Evolutionary conservation across 257 asterid species (phyloP), one percentile per base, ranked within the genome.

Genomic region (Scutellaria galericulata): DNA sequence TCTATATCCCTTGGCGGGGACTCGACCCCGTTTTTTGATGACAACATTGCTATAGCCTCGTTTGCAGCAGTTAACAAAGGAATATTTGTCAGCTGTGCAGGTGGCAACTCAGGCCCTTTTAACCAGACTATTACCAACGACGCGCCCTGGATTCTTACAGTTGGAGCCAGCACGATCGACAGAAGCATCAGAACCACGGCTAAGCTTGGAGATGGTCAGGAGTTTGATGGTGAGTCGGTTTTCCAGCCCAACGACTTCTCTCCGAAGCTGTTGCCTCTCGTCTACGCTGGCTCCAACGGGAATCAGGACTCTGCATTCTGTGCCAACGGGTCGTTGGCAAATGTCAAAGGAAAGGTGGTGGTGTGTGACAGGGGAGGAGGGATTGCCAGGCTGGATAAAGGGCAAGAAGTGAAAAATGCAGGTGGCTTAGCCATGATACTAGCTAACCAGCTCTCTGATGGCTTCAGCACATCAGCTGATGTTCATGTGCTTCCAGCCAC

Each of bases 401-500:
- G 86, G 10, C 50, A 0, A 24, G 74, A 18, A 45, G 79, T 82
- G 72, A 78, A 78, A 31, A 56, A 68, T 7, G 77, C 70, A 0
- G 83, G 83, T 5, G 86, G 77, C 11, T 65, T 64, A 1, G 86
- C 75, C 47, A 66, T 77, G 79, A 82, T 82, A 5, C 64, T 75
- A 2, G 70, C 54, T 6, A 82, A 78, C 61, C 8, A 2, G 3
- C 7, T 54, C 39, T 0, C 58, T 0, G 61, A 55, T 7, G 86
- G 62, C 40, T 71, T 47, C 20, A 78, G 55, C 68, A 71, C 78
- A 3, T 24, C 6, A 0, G 79, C 83, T 0, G 77, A 75, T 8
- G 74, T 71, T 24, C 75, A 75, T 46, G 69, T 55, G 14, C 77
- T 82, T n/a, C 86, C 86, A 0, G 77, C 83, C 1, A 40, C 80